Base-by-base conservation (phyloP, 192 early-diverging fungal species). In the Ambispora gerdemannii region DNA sequence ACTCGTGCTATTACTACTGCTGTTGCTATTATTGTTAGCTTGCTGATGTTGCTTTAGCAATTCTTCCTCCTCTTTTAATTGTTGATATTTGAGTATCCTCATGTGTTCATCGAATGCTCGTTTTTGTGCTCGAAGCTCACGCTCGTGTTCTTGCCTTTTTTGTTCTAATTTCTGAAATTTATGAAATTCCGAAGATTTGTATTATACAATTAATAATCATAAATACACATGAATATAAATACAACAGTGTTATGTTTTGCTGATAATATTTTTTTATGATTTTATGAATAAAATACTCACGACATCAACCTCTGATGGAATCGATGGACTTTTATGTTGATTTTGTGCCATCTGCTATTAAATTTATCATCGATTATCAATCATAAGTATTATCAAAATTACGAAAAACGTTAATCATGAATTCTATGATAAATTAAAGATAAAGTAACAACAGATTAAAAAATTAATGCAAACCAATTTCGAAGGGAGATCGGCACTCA, bases 91-190 rank as follows among this genome's bases (percentile, higher is more conserved):
- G 55, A 83, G 55, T 4, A 76, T 77, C 22, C 81, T 80, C 79
- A 83, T 83, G 8, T 80, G 77, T 13, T 78, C 64, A 33, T 83
- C 82, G 72, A 81, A 83, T 24, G 77, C 64, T 51, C 78, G 62
- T 0, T 75, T 70, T 60, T 79, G 75, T 58, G 75, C 65, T 6
- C 73, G 67, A 34, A 79, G 79, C 53, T 81, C 77, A 25, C 76
- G 73, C 53, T 80, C 79, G 28, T 81, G 74, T 35, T 83, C 81
- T 51, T 77, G 34, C 15, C 76, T 69, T 67, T 83, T 80, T 58
- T 78, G 76, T 20, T 83, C 81, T 1, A 81, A 65, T 63, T 77
- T 76, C 50, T 81, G 6, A 10, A 43, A 43, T 43, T 43, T 6
- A 10, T 43, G 38, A 43, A 43, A 43, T 43, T 43, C 6, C 38